Conservation (phyloP, 257 asterid species). For the Nicotiana sylvestris region DNA sequence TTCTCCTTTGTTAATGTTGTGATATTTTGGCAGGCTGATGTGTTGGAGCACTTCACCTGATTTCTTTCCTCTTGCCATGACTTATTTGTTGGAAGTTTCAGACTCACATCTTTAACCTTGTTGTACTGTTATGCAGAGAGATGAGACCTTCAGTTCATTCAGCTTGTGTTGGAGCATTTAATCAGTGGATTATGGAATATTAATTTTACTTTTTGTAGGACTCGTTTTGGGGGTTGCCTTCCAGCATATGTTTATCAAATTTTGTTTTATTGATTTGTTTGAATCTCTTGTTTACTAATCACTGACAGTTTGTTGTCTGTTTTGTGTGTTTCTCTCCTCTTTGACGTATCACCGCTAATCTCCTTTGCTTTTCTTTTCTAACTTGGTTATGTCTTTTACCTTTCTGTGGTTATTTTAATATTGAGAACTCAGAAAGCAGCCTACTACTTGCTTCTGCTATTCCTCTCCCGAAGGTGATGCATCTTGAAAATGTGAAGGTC, state of each 20-base stretch:
- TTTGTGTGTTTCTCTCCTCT: slow-evolving; percentile 27
- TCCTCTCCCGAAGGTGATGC: slow-evolving; percentile 37
- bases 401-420: slow-evolving; percentile 21
- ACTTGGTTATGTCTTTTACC: slow-evolving; percentile 20
- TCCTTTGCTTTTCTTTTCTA: slow-evolving; percentile 21
- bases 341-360: slow-evolving; percentile 13
- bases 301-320: slow-evolving; percentile 29
- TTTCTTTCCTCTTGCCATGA: slow-evolving; percentile 83
- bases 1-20: slow-evolving; percentile 28
- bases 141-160: slow-evolving; percentile 33
- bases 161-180: slow-evolving; percentile 33
- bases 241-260: slow-evolving; percentile 25
- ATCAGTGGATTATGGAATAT: slow-evolving; percentile 30
- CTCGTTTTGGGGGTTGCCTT: slow-evolving; percentile 43
- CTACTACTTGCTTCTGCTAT: slow-evolving; percentile 37
- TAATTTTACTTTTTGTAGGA: slow-evolving; percentile 50
- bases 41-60: slow-evolving; percentile 92
- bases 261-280: slow-evolving; percentile 23
- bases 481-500: slow-evolving; percentile 37
- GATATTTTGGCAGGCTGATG: slow-evolving; percentile 74
- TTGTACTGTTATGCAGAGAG: slow-evolving; percentile 95
- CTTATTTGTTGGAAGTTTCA: slow-evolving; percentile 93
- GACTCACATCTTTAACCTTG: slow-evolving; percentile 95
- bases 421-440: slow-evolving; percentile 38
- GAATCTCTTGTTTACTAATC: slow-evolving; percentile 23